Evolutionary conservation across 345 rosid species (phyloP), one percentile per base, ranked within the genome.

Genomic region (Stellera chamaejasme): DNA sequence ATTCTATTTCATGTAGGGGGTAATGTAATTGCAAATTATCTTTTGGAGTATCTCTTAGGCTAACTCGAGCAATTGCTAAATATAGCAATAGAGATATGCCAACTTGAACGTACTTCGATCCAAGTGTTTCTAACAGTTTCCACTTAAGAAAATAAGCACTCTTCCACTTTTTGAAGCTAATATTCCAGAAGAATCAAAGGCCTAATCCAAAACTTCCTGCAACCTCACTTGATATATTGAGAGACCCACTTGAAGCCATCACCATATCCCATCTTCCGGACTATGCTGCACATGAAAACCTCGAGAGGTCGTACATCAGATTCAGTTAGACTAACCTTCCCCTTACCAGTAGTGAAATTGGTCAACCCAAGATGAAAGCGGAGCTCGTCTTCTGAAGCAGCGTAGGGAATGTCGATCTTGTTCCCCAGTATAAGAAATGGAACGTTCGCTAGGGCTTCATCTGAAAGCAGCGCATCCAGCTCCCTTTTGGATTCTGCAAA

Each of bases 231-330:
- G 72, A 85, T 83, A 69, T 87, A 77, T 59, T 83, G 79, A 57
- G 95, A 87, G 11, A 87, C 50, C 90, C 95, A 83, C 64, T 71
- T 76, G 69, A 87, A 87, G 8, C 90, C 95, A 6, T 86, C 88
- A 1, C 95, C 90, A 28, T 86, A 86, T 6, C 95, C 95, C 95
- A 86, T 86, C 71, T 81, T 83, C 54, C 88, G 84, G 41, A 86
- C 95, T 7, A 86, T 79, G 79, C 88, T 86, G 72, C 95, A 86
- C 95, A 81, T 86, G 45, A 77, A 86, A 50, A 86, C 88, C 73
- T 86, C 90, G 2, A 86, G 73, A 4, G 90, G 90, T 43, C 95
- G 83, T 42, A 86, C 66, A 27, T 48, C 68, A 13, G 82, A 55
- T 28, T 75, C 77, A 12, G 57, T 72, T 4, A 86, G 73, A 56